Conservation (phyloP, 192 early-diverging fungal species). For the Linnemannia elongata region DNA sequence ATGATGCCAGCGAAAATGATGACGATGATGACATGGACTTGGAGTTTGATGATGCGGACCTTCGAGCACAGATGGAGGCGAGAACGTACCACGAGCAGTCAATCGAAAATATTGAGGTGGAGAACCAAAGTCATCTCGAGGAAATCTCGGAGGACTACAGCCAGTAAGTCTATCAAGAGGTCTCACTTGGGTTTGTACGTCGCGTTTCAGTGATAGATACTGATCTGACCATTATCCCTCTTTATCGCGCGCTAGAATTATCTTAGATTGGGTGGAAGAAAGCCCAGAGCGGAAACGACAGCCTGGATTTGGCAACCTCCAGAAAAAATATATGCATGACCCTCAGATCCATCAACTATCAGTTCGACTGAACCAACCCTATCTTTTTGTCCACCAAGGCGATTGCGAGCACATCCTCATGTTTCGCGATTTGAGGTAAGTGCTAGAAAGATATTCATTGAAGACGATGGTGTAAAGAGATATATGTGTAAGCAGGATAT, state of each 20-base stretch:
- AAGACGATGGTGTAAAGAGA: neutral
- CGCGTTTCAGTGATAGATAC: neutral
- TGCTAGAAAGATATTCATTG: neutral
- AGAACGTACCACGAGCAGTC: neutral
- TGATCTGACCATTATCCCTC: neutral
- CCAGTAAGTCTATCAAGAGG: conserved; percentile 47
- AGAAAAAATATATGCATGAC: conserved; percentile 70
- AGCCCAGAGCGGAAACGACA: conserved; percentile 61
- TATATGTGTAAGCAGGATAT: neutral
- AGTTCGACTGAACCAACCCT: conserved; percentile 74
- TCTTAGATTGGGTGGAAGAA: conserved; percentile 79
- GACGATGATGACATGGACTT: conserved; percentile 1
- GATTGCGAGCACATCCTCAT: conserved; percentile 83
- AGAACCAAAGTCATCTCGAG: conserved; percentile 21
- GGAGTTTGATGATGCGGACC: conserved; percentile 24
- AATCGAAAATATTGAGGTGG: conserved; percentile 25
- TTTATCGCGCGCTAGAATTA: conserved; percentile 54
- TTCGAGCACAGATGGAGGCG: conserved; percentile 4
- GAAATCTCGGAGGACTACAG: conserved; percentile 69
- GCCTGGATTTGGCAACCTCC: conserved; percentile 61
- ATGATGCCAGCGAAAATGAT: neutral
- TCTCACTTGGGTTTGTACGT: neutral
- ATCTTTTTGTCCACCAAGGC: conserved; percentile 84
- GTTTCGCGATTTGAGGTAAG: conserved; percentile 74
- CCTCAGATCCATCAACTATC: conserved; percentile 73